Base-by-base conservation (phyloP, 2,329 filamentous ascomycete species). In the Fusarium sp. region DNA sequence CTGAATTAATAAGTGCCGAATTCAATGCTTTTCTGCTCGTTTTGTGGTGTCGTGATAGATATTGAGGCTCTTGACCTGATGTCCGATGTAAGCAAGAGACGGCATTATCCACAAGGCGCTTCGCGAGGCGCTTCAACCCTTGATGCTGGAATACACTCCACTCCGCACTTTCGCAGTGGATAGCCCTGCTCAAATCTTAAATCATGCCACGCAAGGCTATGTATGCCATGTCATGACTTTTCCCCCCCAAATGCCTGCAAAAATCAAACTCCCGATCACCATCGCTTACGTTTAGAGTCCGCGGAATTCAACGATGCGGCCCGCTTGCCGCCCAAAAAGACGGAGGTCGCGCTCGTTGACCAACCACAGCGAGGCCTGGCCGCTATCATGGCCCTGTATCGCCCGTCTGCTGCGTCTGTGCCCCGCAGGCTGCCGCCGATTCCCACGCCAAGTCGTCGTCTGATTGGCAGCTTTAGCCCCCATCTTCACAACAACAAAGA, bases 381-480 rank as follows among this genome's bases (percentile, higher is more conserved):
- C 62, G 55, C 53, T 61, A 57, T 51, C n/a, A 49, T 54, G 46
- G 58, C 40, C 56, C 47, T 53, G 50, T 51, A 53, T 57, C 56
- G 50, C 53, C 39, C 53, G 48, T 55, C 40, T 53, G 50, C 58
- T 49, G 62, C 68, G 64, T 60, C 56, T 60, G 56, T 49, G 57
- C 57, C 48, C 57, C 58, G 54, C 52, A 48, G 47, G 48, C 64
- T 69, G 66, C 58, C 58, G 68, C 60, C 46, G 55, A 54, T 60
- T 54, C 61, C 58, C 67, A 7, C 58, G 53, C 57, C 36, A 36
- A 41, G 42, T 35, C 29, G 31, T 38, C 41, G 36, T 36, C 25
- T 71, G 69, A 71, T 70, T 71, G 69, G 69, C 36, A 57, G 48
- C 41, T 39, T 53, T 56, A 58, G 68, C 60, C 56, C 57, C 67